These are phyloP conservation scores for Rhodomyrtus psidioides DNA, from an alignment of 441 rosid species.

Conservation along the genomic window DNA sequence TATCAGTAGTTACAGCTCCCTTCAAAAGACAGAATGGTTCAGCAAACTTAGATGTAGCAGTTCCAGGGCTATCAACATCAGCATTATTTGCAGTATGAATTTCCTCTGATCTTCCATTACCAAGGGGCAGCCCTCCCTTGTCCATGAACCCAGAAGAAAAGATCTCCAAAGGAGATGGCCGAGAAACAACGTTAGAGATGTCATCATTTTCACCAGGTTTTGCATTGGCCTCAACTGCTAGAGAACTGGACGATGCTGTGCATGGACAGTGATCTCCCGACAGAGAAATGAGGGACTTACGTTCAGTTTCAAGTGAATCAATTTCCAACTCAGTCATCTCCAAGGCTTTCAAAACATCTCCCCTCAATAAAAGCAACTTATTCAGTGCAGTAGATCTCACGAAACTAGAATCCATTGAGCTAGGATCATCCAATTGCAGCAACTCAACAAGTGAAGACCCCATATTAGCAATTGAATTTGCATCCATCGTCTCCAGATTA, in stretches of 20 bases:
- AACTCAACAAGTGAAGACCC: slow-evolving; percentile 55
- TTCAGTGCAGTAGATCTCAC: slow-evolving; percentile 42
- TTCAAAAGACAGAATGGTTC: slow-evolving; percentile 22
- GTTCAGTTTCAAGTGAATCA: slow-evolving; percentile 79
- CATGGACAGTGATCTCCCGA: slow-evolving; percentile 21
- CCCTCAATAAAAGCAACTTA: slow-evolving; percentile 61
- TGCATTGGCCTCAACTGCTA: slow-evolving; percentile 15
- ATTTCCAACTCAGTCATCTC: slow-evolving; percentile 86
- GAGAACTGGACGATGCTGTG: slow-evolving; percentile 27
- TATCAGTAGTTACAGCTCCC: slow-evolving; percentile 18
- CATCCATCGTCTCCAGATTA: slow-evolving; percentile 71
- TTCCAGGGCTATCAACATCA: slow-evolving; percentile 63
- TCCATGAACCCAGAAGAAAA: slow-evolving; percentile 28
- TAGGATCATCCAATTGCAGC: slow-evolving; percentile 59
- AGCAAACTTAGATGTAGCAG: slow-evolving; percentile 54
- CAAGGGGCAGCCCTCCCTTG: slow-evolving; percentile 22
- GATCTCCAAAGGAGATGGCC: slow-evolving; percentile 43
- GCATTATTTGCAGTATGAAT: slow-evolving; percentile 33
- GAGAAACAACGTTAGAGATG: slow-evolving; percentile 6
- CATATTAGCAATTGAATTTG: slow-evolving; percentile 37
- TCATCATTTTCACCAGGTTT: slow-evolving; percentile 24
- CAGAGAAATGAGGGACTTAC: slow-evolving; percentile 38
- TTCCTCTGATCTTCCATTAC: slow-evolving; percentile 30
- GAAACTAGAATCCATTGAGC: slow-evolving; percentile 52
- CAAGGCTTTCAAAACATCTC: slow-evolving; percentile 55